Base-by-base conservation (phyloP, 78 protist species). In the Trichosphaerium sp. region DNA sequence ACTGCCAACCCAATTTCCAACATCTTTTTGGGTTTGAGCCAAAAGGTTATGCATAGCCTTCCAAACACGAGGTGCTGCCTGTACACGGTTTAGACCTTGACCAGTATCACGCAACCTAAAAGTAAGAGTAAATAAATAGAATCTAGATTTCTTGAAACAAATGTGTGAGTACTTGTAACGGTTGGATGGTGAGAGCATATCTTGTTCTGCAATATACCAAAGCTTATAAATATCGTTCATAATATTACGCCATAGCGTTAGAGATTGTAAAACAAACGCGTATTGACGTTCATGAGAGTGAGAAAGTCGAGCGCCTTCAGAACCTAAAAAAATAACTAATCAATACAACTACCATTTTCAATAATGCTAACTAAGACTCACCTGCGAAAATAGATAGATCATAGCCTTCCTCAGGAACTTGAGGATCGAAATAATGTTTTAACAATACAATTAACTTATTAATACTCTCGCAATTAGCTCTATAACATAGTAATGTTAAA, bases 1-100 rank as follows among this genome's bases (percentile, higher is more conserved):
- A 1, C 86, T 73, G 10, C 98, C 98, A 11, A 95, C 86, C 98
- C 98, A 95, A 39, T 18, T 34, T 28, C 80, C 91, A 21, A 86
- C 57, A 60, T 41, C 56, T 37, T 43, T 5, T 69, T 89, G 92
- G 26, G 82, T 37, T 43, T 51, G 25, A 40, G 65, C 60, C 29
- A 91, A 37, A 31, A 81, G 52, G 14, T 40, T 0, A n/a, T 26
- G 47, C 93, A 94, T 88, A 12, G 74, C 79, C 6, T 62, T 18
- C 25, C 21, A 29, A 1, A 80, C 69, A 18, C 49, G 57, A 35
- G 92, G 94, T 4, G 87, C 78, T 12, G 14, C 1, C 62, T 87
- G 91, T 40, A 89, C 62, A 26, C 96, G 85, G 63, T 92, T 70
- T 38, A 82, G 49, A 25, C 96, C 98, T 74, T 94, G 95, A 10